A percentile compares a stretch with the other conserved stretches of the same genome.
Evolutionary conservation across 2,329 filamentous ascomycete species (phyloP).

Genomic region (Xylaria sp.): DNA sequence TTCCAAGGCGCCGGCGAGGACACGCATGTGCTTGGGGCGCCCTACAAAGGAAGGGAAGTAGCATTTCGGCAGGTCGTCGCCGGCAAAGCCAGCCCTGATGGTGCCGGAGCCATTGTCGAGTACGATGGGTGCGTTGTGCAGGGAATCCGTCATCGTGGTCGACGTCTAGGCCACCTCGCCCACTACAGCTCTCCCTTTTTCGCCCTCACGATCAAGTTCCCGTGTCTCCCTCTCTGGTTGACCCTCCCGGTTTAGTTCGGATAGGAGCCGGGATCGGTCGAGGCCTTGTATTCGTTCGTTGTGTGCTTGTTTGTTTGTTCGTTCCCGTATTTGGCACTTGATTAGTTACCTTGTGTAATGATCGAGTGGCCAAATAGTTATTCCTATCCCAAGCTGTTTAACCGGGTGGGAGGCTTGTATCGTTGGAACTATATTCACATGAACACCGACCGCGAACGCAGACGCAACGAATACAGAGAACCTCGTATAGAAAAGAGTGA

Average conservation of each 20-base stretch:
- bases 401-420: background rate
- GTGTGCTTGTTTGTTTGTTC: background rate
- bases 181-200: conserved; percentile 29
- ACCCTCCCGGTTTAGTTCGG: conserved; percentile 12
- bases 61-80: conserved; percentile 94
- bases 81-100: conserved; percentile 94
- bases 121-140: conserved; percentile 98
- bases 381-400: conserved; percentile 1
- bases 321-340: background rate
- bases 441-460: background rate
- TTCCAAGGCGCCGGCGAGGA: conserved; percentile 94
- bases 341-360: background rate
- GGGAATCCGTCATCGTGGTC: conserved; percentile 60
- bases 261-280: background rate
- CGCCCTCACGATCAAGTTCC: conserved; percentile 20
- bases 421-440: background rate
- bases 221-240: conserved; percentile 2
- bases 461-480: background rate
- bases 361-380: background rate
- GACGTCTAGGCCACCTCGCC: conserved; percentile 25
- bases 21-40: conserved; percentile 90
- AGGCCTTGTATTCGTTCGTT: conserved; percentile 1
- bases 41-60: conserved; percentile 98
- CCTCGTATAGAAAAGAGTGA: background rate
- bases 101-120: conserved; percentile 99